Evolutionary conservation across 2,329 filamentous ascomycete species (phyloP), one percentile per base, ranked within the genome.

Genomic region (Xenosphaeropsis pyriputrescens): DNA sequence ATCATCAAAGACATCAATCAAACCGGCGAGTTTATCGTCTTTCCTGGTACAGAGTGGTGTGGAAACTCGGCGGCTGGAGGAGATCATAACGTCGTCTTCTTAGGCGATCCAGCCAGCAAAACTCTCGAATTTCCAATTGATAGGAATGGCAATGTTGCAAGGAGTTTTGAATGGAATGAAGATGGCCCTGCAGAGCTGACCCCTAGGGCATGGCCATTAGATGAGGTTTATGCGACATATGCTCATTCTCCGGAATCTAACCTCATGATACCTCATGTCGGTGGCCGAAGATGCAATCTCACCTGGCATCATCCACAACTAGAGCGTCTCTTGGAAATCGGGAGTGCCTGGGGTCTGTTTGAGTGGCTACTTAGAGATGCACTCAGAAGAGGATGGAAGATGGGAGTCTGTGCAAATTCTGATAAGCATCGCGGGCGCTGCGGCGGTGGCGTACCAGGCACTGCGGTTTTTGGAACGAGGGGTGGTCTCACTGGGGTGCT

Each of bases 131-230:
- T 58, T 37, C 55, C 54, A 0, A 42, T 54, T 7, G 55, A 57
- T 31, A 47, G 37, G 13, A 15, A 50, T 17, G 55, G 56, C 29
- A 56, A 57, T 35, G 51, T 57, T 5, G 56, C 56, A 4, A 43
- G 55, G 6, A 56, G 52, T 36, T 58, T 59, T 37, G 55, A 59
- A 41, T 57, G 55, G 54, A 57, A 57, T 39, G 54, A 58, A 35
- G 41, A 58, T 30, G 53, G 53, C 2, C 54, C 53, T 5, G 47
- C 47, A 2, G 51, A 55, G 35, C 44, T 57, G 15, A 26, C 35
- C 3, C 54, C 56, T 0, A 54, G 55, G 13, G 51, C 57, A 2
- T 59, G 55, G 56, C 55, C 56, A 0, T 45, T 59, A 4, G 57
- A 58, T 34, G 55, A 59, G 34, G 45, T 59, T 1, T 59, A 59